Evolutionary conservation across 768 basidiomycete species (phyloP).

Genomic region (Mycena galericulata): DNA sequence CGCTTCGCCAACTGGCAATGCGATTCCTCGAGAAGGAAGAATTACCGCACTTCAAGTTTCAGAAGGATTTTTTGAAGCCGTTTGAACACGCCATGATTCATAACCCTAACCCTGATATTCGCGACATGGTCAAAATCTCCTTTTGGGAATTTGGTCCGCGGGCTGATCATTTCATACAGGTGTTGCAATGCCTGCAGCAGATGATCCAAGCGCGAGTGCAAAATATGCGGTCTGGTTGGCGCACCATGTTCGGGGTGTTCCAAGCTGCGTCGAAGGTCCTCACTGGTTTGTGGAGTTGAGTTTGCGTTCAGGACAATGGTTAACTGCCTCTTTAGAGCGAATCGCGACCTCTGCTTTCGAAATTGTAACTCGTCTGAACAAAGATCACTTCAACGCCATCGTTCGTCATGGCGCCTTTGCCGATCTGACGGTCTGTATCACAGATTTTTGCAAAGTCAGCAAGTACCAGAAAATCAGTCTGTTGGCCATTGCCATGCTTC

Average conservation of each 20-base stretch:
- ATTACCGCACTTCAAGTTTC: constrained; percentile 97
- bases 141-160: constrained; percentile 8
- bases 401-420: constrained; percentile 95
- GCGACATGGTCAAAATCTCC: constrained; percentile 87
- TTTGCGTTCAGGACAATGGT: constrained; percentile 5
- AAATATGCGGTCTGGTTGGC: constrained; percentile 98
- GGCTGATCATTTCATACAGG: constrained; percentile 57
- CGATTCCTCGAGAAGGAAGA: constrained; percentile 99
- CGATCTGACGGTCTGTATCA: constrained; percentile 96
- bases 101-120: constrained; percentile 94
- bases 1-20: constrained; percentile 96
- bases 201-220: constrained; percentile 97
- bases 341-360: constrained; percentile 96
- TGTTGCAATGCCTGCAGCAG: constrained; percentile 97
- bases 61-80: constrained; percentile 98
- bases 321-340: constrained; percentile 68
- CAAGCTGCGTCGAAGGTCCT: constrained; percentile 94
- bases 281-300: constrained; percentile 69
- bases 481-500: constrained; percentile 96
- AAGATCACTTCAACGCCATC: constrained; percentile 90
- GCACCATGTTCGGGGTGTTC: constrained; percentile 99
- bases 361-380: constrained; percentile 91
- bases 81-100: constrained; percentile 99
- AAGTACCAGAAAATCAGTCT: constrained; percentile 99
- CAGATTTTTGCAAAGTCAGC: constrained; percentile 99